Evolutionary conservation across 345 rosid species (phyloP), one percentile per base, ranked within the genome.

Genomic region (Rubroshorea leprosula): DNA sequence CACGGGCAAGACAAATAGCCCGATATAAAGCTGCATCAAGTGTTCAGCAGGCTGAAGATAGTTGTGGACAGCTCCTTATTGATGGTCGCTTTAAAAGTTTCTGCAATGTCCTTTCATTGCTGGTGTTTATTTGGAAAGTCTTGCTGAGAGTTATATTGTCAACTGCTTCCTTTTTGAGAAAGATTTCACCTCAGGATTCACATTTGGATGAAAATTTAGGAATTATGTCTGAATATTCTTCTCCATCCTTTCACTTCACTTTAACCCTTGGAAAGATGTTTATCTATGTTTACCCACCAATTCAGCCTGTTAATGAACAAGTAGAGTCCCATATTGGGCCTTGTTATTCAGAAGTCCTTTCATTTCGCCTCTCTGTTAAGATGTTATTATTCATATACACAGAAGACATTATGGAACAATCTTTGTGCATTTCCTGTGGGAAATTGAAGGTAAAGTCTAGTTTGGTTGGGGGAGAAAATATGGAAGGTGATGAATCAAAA

Each of bases 1-100:
- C 84, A 53, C 92, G 78, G 74, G 98, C 95, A 51, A 74, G 98
- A 62, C 79, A 84, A 69, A 78, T 88, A 62, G 95, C 83, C 60
- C 77, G 93, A 57, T 73, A 68, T 73, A 81, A 82, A 67, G 76
- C 80, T 55, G 49, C 60, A 25, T 55, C 75, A 61, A 61, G 67
- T 23, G 57, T 64, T 69, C 80, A 54, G 57, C 56, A 48, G 69
- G 70, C 60, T 71, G 63, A 68, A 66, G 72, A 59, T 55, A 53
- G 54, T 52, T 51, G 47, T 44, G 62, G 52, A 5, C 73, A 75
- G 20, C 62, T 62, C 56, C 70, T 70, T 52, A 48, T 51, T 58
- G 49, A 53, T 52, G 56, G 61, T 31, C 70, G 2, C 54, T 59
- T 62, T 60, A 61, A 55, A 38, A 23, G 39, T 62, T 69, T 78